phyloP scores from a whole-genome alignment of 1,284 basidiomycete genomes.

The Cryptococcus amylolentus region DNA sequence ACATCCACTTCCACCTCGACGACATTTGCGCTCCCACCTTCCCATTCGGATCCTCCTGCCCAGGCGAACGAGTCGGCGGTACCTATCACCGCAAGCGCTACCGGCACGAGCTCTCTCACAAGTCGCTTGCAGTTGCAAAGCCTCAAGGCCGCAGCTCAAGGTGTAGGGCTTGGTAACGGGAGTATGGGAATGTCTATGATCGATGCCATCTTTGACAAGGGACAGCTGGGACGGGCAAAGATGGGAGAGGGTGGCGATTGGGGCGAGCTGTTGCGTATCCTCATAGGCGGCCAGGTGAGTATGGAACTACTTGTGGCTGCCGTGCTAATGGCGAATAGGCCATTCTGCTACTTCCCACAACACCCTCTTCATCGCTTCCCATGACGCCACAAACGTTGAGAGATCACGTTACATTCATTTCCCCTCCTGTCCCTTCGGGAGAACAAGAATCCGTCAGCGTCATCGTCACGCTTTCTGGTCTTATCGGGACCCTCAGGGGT shows the following conservation, averaged over 20 bases:
- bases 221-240: slow-evolving; percentile 62
- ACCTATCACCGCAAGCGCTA: not conserved
- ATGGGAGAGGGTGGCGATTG: slow-evolving; percentile 60
- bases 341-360: slow-evolving; percentile 69
- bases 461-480: slow-evolving; percentile 72
- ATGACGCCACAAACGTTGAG: slow-evolving; percentile 71
- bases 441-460: slow-evolving; percentile 31
- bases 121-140: slow-evolving; percentile 65
- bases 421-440: slow-evolving; percentile 19
- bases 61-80: slow-evolving; percentile 6
- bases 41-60: slow-evolving; percentile 14
- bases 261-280: slow-evolving; percentile 66
- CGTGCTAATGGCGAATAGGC: slow-evolving; percentile 55
- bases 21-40: slow-evolving; percentile 35
- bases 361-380: slow-evolving; percentile 51
- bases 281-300: slow-evolving; percentile 66
- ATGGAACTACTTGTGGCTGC: not conserved
- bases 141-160: slow-evolving; percentile 72
- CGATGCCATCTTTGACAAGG: slow-evolving; percentile 68
- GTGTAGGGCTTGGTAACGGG: slow-evolving; percentile 64
- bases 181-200: slow-evolving; percentile 79
- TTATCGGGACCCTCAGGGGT: slow-evolving; percentile 62
- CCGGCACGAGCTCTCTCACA: slow-evolving; percentile 25
- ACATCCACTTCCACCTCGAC: slow-evolving; percentile 32
- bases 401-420: slow-evolving; percentile 66